Percentiles rank a stretch among this genome's conserved stretches.
Conservation (phyloP, 495 filamentous ascomycete genomes). For the Aspergillus olivimuriae region DNA sequence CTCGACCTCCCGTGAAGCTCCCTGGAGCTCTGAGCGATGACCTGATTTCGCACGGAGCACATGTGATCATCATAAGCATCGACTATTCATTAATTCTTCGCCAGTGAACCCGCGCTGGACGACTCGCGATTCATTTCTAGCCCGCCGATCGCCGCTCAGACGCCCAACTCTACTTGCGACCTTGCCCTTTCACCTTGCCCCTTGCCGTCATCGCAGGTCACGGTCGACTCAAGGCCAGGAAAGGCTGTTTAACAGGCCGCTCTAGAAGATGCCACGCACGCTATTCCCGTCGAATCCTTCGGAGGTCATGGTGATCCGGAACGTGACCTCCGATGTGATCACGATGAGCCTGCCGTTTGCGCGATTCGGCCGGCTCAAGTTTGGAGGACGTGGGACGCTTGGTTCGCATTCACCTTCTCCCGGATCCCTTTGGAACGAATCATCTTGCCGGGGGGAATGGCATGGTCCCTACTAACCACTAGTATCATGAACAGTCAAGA, state of each 20-base stretch:
- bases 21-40: no score
- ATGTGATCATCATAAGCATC: neutral
- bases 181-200: no score
- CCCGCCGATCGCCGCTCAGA: no score
- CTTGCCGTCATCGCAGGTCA: no score
- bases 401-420: constrained; percentile 44
- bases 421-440: constrained; percentile 6
- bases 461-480: neutral
- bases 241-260: no score
- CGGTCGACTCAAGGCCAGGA: no score
- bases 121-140: no score
- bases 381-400: constrained; percentile 83
- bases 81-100: neutral
- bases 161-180: no score
- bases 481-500: constrained; percentile 52
- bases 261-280: constrained; percentile 24
- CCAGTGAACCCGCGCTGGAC: no score
- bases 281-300: constrained; percentile 60
- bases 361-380: constrained; percentile 70
- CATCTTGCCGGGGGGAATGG: neutral
- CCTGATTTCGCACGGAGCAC: constrained; percentile 1
- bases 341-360: constrained; percentile 81
- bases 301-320: constrained; percentile 80
- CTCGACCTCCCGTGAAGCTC: no score
- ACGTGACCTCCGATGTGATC: constrained; percentile 69